phyloP scores from a whole-genome alignment of 495 filamentous ascomycete species.

The Tuber microsphaerosporum region DNA sequence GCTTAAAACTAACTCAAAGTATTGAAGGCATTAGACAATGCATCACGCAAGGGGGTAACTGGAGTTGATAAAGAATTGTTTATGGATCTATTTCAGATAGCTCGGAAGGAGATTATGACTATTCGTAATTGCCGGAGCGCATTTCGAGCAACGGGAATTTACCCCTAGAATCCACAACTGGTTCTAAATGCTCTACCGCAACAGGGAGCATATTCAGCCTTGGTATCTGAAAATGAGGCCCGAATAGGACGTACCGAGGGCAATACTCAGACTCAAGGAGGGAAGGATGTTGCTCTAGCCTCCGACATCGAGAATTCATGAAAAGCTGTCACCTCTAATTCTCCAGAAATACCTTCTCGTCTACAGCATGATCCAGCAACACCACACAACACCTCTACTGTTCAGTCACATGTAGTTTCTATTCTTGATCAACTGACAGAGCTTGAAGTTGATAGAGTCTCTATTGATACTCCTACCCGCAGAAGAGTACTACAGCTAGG shows the following conservation, averaged over 20 bases:
- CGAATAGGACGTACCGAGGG: neutral
- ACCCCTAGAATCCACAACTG: neutral
- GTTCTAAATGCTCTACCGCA: neutral
- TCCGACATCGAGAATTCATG: too few relatives aligned
- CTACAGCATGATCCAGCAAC: neutral
- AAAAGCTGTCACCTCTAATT: too few relatives aligned
- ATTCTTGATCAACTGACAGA: neutral
- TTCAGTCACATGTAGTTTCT: neutral
- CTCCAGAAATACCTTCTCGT: neutral
- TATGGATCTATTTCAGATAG: neutral
- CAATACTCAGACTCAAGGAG: too few relatives aligned
- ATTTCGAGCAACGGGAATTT: neutral
- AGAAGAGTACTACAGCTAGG: neutral
- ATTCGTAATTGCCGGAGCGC: neutral
- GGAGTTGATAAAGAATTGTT: neutral
- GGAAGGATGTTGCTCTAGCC: too few relatives aligned
- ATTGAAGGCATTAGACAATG: neutral
- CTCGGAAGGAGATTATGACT: neutral
- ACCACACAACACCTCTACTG: neutral
- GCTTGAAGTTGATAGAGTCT: neutral
- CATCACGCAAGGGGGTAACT: neutral
- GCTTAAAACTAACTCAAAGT: neutral
- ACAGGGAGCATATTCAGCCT: neutral
- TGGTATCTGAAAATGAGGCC: neutral
- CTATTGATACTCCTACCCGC: neutral